phyloP scores from a whole-genome alignment of 192 early-diverging fungal genomes.

The Entomortierella lignicola region DNA sequence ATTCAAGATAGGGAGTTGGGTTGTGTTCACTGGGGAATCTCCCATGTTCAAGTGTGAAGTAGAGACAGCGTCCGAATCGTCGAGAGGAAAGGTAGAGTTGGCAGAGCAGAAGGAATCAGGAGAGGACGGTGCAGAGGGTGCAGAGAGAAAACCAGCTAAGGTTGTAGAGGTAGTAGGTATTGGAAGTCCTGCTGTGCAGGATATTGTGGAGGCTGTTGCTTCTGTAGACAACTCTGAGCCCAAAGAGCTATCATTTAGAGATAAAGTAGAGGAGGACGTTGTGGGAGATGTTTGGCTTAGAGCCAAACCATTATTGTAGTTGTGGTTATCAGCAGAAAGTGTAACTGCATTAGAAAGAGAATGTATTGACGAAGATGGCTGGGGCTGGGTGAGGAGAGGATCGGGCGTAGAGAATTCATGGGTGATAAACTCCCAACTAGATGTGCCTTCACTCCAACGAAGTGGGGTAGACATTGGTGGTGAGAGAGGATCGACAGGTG shows the following conservation, averaged over 20 bases:
- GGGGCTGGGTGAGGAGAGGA: constrained; percentile 7
- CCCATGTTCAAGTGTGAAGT: neutral
- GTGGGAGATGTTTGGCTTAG: neutral
- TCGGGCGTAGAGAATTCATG: too few species aligned
- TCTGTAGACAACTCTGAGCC: neutral
- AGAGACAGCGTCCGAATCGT: constrained; percentile 4
- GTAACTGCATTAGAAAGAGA: neutral
- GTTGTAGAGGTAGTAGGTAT: neutral
- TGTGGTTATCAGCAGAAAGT: neutral
- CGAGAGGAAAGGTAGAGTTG: constrained; percentile 7
- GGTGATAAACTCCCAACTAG: constrained; percentile 31
- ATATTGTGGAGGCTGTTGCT: neutral
- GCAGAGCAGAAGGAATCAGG: constrained; percentile 38
- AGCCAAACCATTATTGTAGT: neutral
- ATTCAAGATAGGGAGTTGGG: neutral
- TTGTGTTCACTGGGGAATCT: too few species aligned
- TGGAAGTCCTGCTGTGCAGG: neutral
- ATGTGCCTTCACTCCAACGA: constrained; percentile 20
- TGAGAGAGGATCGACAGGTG: constrained; percentile 42
- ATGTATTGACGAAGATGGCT: neutral
- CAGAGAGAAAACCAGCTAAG: constrained; percentile 4
- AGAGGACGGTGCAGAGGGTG: constrained; percentile 17
- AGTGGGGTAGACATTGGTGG: constrained; percentile 21
- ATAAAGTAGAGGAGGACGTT: constrained; percentile 5
- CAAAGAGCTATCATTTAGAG: neutral